phyloP scores from a whole-genome alignment of 2,329 filamentous ascomycete genomes.

The Aureobasidium sp. region DNA sequence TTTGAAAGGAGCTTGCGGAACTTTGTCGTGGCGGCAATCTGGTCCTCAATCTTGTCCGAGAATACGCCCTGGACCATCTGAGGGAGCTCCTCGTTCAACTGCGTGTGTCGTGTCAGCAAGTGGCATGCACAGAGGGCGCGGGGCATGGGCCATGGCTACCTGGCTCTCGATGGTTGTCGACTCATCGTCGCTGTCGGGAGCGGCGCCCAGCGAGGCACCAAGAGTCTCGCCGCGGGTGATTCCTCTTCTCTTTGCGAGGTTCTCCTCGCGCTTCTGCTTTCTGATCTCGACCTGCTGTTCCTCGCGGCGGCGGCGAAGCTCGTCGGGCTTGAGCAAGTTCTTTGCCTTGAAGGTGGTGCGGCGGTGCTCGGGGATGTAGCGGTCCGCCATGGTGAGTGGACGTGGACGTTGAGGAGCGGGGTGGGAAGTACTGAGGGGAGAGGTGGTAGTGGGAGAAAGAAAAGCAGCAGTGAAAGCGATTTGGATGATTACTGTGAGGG shows the following conservation, averaged over 20 bases:
- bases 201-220: slow-evolving; percentile 76
- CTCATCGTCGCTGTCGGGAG: slow-evolving; percentile 96
- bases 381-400: slow-evolving; percentile 73
- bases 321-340: slow-evolving; percentile 97
- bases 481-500: slow-evolving; percentile 15
- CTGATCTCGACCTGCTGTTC: slow-evolving; percentile 99
- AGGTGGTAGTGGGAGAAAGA: not conserved
- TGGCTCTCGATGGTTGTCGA: slow-evolving; percentile 90
- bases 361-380: slow-evolving; percentile 98
- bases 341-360: slow-evolving; percentile 99
- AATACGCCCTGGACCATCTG: slow-evolving; percentile 98
- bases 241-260: slow-evolving; percentile 94
- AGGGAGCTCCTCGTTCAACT: slow-evolving; percentile 97
- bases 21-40: slow-evolving; percentile 96
- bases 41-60: slow-evolving; percentile 95
- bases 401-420: slow-evolving; percentile 1
- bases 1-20: slow-evolving; percentile 98
- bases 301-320: slow-evolving; percentile 94
- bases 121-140: not conserved
- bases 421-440: not conserved
- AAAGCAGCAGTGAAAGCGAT: slow-evolving; percentile 8
- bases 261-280: slow-evolving; percentile 98
- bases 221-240: slow-evolving; percentile 70
- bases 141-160: slow-evolving; percentile 50
- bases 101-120: slow-evolving; percentile 10